A percentile compares a stretch with the other conserved stretches of the same genome.
These are phyloP conservation scores for Lactifluus subvellereus DNA, from an alignment of 768 basidiomycete genomes.

Conservation along the genomic window DNA sequence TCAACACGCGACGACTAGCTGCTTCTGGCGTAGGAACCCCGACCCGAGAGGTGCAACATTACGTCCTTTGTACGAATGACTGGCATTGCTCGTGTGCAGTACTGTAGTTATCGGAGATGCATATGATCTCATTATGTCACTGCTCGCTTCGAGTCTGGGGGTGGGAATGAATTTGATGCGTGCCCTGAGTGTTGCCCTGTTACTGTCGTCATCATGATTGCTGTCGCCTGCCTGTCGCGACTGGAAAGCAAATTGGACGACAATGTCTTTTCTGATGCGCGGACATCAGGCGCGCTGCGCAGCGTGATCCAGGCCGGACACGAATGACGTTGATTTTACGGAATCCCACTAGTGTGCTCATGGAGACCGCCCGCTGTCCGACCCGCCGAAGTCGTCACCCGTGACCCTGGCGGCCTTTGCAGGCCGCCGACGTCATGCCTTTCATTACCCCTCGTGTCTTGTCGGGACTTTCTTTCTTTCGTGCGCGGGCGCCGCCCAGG, in stretches of 20 bases:
- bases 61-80: neutral
- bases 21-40: neutral
- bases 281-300: neutral
- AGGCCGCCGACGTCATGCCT: neutral
- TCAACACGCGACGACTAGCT: neutral
- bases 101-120: too few species aligned
- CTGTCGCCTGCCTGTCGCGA: neutral
- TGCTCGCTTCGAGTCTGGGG: conserved; percentile 2
- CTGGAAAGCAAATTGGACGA: neutral
- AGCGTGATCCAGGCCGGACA: neutral
- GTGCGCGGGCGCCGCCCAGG: too few species aligned
- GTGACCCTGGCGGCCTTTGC: neutral
- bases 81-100: neutral
- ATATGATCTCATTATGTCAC: neutral
- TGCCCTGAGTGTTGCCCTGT: neutral
- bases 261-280: neutral
- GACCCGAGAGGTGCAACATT: neutral
- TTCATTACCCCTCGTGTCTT: neutral
- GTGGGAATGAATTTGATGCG: neutral
- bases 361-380: neutral
- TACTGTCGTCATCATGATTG: neutral
- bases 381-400: neutral
- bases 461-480: too few species aligned
- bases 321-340: conserved; percentile 3
- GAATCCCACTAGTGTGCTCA: neutral